A percentile compares a stretch with the other conserved stretches of the same genome.
Evolutionary conservation across 352 stramenopile genomes (phyloP).

Genomic region (Peronosclerospora sorghi): DNA sequence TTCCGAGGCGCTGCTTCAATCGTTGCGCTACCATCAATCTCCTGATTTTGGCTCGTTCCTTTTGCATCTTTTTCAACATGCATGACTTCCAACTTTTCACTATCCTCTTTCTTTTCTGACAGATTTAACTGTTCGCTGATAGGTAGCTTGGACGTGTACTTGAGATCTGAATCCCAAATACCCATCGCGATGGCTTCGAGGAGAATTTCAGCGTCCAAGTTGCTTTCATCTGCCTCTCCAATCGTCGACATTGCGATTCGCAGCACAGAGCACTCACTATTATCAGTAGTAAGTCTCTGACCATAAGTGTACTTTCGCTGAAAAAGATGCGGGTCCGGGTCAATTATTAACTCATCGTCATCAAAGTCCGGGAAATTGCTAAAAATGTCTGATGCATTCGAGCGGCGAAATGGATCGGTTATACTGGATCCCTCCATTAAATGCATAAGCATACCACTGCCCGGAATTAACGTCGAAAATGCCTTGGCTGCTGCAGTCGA

Average conservation of each 20-base stretch:
- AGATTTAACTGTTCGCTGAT: conserved; percentile 56
- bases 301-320: conserved; percentile 25
- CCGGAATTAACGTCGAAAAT: conserved; percentile 64
- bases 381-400: conserved; percentile 39
- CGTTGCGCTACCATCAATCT: conserved; percentile 8
- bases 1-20: too few relatives aligned
- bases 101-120: conserved; percentile 18
- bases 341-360: conserved; percentile 41
- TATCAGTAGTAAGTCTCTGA: conserved; percentile 16
- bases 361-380: conserved; percentile 44
- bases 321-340: conserved; percentile 38
- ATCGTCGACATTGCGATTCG: conserved; percentile 74
- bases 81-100: conserved; percentile 1
- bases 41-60: background rate
- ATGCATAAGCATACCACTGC: conserved; percentile 55
- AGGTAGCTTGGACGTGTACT: conserved; percentile 73
- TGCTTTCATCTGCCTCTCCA: conserved; percentile 39
- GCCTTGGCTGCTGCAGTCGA: conserved; percentile 57
- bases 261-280: conserved; percentile 54
- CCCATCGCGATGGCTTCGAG: conserved; percentile 82
- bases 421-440: conserved; percentile 62
- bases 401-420: conserved; percentile 31
- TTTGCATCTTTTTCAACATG: background rate
- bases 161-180: conserved; percentile 75
- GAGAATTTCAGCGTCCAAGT: conserved; percentile 65